phyloP scores from a whole-genome alignment of 2,329 filamentous ascomycete species.

The Fusarium chaquense region DNA sequence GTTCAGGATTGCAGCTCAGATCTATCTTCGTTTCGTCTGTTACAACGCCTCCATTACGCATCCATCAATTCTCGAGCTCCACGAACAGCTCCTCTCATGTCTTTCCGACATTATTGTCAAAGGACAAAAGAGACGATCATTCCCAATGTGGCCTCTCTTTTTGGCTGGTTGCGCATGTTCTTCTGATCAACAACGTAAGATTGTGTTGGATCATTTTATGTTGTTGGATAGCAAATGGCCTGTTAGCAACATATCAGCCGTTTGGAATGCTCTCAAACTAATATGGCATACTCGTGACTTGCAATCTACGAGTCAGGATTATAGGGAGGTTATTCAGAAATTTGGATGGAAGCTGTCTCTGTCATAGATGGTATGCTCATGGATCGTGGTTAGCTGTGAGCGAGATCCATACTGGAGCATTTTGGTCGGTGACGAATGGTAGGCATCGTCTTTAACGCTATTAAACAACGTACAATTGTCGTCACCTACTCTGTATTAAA shows the following conservation, averaged over 20 bases:
- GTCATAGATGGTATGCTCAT: neutral
- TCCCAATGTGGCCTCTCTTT: conserved; percentile 46
- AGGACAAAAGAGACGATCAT: conserved; percentile 37
- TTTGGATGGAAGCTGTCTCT: conserved; percentile 44
- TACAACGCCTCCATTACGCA: conserved; percentile 38
- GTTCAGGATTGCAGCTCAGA: conserved; percentile 39
- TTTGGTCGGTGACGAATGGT: neutral
- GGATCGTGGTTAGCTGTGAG: neutral
- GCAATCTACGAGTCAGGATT: conserved; percentile 34
- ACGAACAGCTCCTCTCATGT: conserved; percentile 26
- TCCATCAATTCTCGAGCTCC: conserved; percentile 24
- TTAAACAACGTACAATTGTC: neutral
- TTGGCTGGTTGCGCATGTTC: conserved; percentile 43
- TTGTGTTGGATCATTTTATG: conserved; percentile 35
- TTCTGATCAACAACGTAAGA: conserved; percentile 41
- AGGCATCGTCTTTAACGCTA: neutral
- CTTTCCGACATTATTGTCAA: conserved; percentile 42
- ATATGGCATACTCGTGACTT: conserved; percentile 44
- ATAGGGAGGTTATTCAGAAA: conserved; percentile 43
- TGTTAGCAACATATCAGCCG: conserved; percentile 42
- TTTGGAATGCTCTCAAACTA: conserved; percentile 40
- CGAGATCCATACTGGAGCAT: neutral
- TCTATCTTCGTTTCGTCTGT: conserved; percentile 43
- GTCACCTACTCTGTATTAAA: neutral
- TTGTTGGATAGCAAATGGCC: conserved; percentile 43